Evolutionary conservation across 1,284 basidiomycete species (phyloP), one percentile per base, ranked within the genome.

Genomic region (Ustilago crameri): DNA sequence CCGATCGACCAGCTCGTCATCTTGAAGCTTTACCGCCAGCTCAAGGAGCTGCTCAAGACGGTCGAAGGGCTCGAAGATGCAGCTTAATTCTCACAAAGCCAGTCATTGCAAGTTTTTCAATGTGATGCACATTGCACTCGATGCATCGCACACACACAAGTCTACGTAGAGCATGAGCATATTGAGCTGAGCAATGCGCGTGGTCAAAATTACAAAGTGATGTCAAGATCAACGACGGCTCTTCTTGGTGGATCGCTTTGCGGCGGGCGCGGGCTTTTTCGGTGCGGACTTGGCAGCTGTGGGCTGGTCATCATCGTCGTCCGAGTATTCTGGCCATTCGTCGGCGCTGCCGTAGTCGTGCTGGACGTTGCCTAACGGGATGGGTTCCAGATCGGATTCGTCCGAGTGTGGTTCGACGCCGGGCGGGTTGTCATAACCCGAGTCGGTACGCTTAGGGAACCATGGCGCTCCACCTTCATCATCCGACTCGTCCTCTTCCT

Each of bases 1-100:
- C 80, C 79, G 2, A 72, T 82, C 35, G 81, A 82, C 52, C 79
- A 80, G 42, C 49, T 82, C 12, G 80, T 82, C 1, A 80, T 82
- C 17, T 38, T 67, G 5, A 82, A 82, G 47, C 44, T 82, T 20
- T 76, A 82, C 44, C 32, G 46, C 4, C 81, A 82, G 51, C 47
- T 82, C 7, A 68, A 71, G 18, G 81, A 82, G 50, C 50, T 81
- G 5, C 53, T 82, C 2, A 63, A 67, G 38, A 80, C 81, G 7
- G 69, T 82, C 1, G 77, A 82, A 51, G 72, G 58, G n/a, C 55
- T 81, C 23, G 76, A 78, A 57, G 56, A 69, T 15, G 65, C 60
- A 8, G 63, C 61, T 10, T 62, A 45, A 10, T 9, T 14, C 35
- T 17, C 10, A 38, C 27, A 12, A 54, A 12, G 5, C 30, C 12